Percentiles rank a stretch among this genome's conserved stretches.
Conservation (phyloP, 2,329 filamentous ascomycete species). For the Chalaropsis ovoidea region DNA sequence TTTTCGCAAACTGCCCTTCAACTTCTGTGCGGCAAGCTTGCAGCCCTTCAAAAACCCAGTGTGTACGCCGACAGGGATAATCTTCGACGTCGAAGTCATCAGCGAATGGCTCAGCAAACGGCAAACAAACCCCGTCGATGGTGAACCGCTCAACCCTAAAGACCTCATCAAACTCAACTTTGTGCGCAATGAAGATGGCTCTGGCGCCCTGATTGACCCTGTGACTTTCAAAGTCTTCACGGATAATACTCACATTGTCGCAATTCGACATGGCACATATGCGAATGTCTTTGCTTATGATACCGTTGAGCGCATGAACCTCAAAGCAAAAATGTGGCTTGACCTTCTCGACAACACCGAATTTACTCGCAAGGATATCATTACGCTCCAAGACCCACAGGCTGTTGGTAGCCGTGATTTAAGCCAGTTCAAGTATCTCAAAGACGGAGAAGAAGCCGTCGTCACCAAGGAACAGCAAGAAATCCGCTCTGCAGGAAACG, state of each 20-base stretch:
- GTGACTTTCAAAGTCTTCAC: slow-evolving; percentile 97
- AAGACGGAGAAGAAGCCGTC: slow-evolving; percentile 64
- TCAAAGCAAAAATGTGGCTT: slow-evolving; percentile 92
- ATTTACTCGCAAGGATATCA: slow-evolving; percentile 83
- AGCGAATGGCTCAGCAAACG: slow-evolving; percentile 89
- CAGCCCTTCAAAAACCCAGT: slow-evolving; percentile 94
- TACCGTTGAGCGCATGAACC: slow-evolving; percentile 86
- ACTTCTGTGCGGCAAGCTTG: slow-evolving; percentile 91
- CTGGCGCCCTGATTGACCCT: slow-evolving; percentile 67
- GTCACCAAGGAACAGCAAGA: slow-evolving; percentile 60
- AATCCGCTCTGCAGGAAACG: slow-evolving; percentile 53
- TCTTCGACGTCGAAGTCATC: slow-evolving; percentile 93
- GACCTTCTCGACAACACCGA: slow-evolving; percentile 81
- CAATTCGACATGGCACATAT: slow-evolving; percentile 65
- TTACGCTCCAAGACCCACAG: slow-evolving; percentile 91
- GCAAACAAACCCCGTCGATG: slow-evolving; percentile 81
- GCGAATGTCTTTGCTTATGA: slow-evolving; percentile 97
- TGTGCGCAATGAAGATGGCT: slow-evolving; percentile 65
- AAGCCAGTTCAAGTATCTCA: slow-evolving; percentile 77
- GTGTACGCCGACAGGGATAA: slow-evolving; percentile 75
- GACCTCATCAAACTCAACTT: slow-evolving; percentile 90
- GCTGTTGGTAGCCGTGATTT: slow-evolving; percentile 75
- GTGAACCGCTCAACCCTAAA: slow-evolving; percentile 62
- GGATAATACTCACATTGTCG: slow-evolving; percentile 94
- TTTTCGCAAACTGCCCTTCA: slow-evolving; percentile 89